Conservation (phyloP, 1,284 basidiomycete genomes). For the Malassezia sympodialis region DNA sequence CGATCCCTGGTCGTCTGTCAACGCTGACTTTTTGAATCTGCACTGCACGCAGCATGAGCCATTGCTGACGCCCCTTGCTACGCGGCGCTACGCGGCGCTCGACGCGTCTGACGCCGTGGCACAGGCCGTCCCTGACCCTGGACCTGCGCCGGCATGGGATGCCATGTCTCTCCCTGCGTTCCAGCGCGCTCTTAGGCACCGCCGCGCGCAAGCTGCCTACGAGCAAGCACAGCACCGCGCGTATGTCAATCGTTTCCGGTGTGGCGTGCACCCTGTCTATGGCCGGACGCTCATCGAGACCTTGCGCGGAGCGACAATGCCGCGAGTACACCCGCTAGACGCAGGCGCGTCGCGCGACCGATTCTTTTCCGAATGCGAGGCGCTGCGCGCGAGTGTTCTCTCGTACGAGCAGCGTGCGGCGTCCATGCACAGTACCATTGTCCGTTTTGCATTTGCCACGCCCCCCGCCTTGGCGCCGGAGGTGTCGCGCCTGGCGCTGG, state of each 20-base stretch:
- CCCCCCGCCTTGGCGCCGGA: constrained; percentile 65
- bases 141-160: constrained; percentile 56
- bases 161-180: constrained; percentile 66
- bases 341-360: constrained; percentile 49
- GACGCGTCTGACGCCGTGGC: constrained; percentile 65
- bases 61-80: constrained; percentile 52
- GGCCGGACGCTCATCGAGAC: constrained; percentile 47
- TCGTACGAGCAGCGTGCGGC: constrained; percentile 60
- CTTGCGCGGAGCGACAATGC: constrained; percentile 1
- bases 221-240: constrained; percentile 62
- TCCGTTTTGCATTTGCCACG: constrained; percentile 73
- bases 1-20: constrained; percentile 52
- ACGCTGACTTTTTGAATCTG: constrained; percentile 61
- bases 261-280: constrained; percentile 58
- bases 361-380: constrained; percentile 56
- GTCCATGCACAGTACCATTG: constrained; percentile 56
- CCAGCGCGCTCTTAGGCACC: constrained; percentile 56
- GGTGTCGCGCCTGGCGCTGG: constrained; percentile 49
- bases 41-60: constrained; percentile 54
- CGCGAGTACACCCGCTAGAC: constrained; percentile 55
- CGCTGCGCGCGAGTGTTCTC: constrained; percentile 48
- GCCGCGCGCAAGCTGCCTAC: constrained; percentile 55
- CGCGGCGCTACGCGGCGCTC: constrained; percentile 58
- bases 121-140: constrained; percentile 55
- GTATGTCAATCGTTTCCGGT: constrained; percentile 69